Conservation (phyloP, 495 filamentous ascomycete species). For the Daldinia childiae region DNA sequence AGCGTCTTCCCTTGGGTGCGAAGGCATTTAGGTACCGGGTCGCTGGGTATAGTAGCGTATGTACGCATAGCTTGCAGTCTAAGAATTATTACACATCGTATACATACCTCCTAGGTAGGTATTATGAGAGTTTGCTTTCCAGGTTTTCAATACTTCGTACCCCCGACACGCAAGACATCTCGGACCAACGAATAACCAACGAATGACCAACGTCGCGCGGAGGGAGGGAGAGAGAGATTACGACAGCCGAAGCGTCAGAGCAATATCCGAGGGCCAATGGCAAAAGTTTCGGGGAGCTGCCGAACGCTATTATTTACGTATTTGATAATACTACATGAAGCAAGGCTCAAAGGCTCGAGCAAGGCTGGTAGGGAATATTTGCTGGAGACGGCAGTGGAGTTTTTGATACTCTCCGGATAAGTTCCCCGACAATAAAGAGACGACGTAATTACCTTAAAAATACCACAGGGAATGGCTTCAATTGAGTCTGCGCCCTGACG, state of each 20-base stretch:
- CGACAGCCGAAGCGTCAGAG: slow-evolving; percentile 10
- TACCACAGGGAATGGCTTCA: neutral
- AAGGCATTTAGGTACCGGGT: slow-evolving; percentile 14
- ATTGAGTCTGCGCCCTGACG: neutral
- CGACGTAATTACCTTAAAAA: neutral
- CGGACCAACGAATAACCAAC: slow-evolving; percentile 8
- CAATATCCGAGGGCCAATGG: slow-evolving; percentile 8
- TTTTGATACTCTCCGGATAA: slow-evolving; percentile 14
- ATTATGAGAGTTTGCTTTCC: slow-evolving; percentile 19
- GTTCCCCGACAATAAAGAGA: slow-evolving; percentile 21
- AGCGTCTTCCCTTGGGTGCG: neutral
- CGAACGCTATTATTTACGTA: slow-evolving; percentile 14
- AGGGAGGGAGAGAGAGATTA: slow-evolving; percentile 19
- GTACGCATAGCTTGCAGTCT: neutral
- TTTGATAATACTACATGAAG: slow-evolving; percentile 10
- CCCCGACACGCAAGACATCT: slow-evolving; percentile 14
- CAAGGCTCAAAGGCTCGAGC: slow-evolving; percentile 20
- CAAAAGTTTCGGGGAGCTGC: slow-evolving; percentile 19
- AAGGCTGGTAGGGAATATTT: slow-evolving; percentile 28
- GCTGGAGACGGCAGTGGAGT: slow-evolving; percentile 35
- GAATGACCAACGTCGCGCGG: neutral
- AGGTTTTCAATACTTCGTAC: slow-evolving; percentile 9
- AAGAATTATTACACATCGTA: neutral
- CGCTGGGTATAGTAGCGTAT: neutral
- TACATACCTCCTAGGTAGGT: no score